phyloP scores from a whole-genome alignment of 2,329 filamentous ascomycete genomes.

The Diaporthe humulicola region DNA sequence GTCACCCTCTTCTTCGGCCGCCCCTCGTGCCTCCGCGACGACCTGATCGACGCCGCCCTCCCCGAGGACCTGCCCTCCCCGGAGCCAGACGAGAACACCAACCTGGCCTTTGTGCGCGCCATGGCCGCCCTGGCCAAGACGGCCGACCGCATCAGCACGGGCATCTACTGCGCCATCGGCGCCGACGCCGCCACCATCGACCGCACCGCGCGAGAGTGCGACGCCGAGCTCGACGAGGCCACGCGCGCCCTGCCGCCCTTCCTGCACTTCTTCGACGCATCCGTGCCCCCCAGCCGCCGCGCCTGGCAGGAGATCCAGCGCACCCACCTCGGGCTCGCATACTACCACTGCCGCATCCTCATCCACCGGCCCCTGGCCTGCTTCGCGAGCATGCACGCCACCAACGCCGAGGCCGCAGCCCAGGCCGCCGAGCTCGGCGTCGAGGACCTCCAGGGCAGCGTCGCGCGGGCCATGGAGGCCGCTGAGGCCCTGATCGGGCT shows the following conservation, averaged over 20 bases:
- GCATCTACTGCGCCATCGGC: slow-evolving; percentile 5
- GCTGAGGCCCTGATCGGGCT: neutral
- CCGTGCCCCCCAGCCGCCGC: neutral
- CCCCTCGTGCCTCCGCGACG: slow-evolving; percentile 3
- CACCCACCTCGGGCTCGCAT: neutral
- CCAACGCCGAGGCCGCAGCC: neutral
- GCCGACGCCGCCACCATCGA: neutral
- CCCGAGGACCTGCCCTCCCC: neutral
- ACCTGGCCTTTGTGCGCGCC: neutral
- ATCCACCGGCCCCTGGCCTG: neutral
- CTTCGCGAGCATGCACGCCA: slow-evolving; percentile 10
- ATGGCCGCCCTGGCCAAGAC: neutral
- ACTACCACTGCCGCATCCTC: slow-evolving; percentile 4
- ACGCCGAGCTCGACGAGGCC: neutral
- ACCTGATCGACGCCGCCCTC: neutral
- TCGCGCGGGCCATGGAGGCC: neutral
- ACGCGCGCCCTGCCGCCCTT: neutral
- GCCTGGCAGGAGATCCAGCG: slow-evolving; percentile 15
- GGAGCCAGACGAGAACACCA: slow-evolving; percentile 5
- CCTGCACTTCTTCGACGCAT: slow-evolving; percentile 10
- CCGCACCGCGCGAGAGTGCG: neutral
- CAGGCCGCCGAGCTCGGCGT: neutral
- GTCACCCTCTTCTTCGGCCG: slow-evolving; percentile 1
- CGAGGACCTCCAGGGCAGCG: neutral
- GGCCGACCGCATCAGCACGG: neutral